Base-by-base conservation (phyloP, 2,329 filamentous ascomycete species). In the Penicillium sp. region DNA sequence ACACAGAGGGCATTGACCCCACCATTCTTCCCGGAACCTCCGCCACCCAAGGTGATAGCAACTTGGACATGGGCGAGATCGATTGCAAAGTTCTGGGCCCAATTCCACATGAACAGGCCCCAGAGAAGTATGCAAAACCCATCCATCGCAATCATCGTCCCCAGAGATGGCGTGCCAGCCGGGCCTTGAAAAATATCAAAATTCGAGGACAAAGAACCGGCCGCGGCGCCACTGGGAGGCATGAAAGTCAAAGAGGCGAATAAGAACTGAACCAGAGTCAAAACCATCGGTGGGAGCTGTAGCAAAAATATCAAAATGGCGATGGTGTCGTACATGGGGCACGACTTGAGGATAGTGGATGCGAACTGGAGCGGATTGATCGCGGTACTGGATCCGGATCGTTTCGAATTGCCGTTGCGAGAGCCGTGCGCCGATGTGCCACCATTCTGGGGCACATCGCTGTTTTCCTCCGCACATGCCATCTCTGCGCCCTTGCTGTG, bases 251-350 rank as follows among this genome's bases (percentile, higher is more conserved):
- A 83, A 61, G 91, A 87, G 63, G 93, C 91, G 76, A 97, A 97
- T 62, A 96, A 83, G 70, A 91, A 87, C 74, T 97, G 95, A 67
- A 96, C 90, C 72, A 91, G 81, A 60, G 91, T 93, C 67, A 97
- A 82, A 55, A 93, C 86, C 67, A 93, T 87, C 19, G 92, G 90
- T 29, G 93, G 92, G 9, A 97, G 85, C 71, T 96, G 92, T 75
- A 97, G 89, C 63, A 97, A 84, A 66, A 97, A 89, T 75, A 97
- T 96, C 72, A 97, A 85, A 68, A 97, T 96, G 70, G 93, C 91
- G 75, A 97, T 90, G 57, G 93, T 96, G 77, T 97, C 93, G 77
- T 91, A 89, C 69, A 96, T 85, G 50, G 93, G 93, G 67, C 92
- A 93, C 48, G 91, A 91, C 67, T 86, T 86, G 71, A 97, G 84